Conservation (phyloP, 176 grass and related monocot species). For the maize (Zea mays) region DNA sequence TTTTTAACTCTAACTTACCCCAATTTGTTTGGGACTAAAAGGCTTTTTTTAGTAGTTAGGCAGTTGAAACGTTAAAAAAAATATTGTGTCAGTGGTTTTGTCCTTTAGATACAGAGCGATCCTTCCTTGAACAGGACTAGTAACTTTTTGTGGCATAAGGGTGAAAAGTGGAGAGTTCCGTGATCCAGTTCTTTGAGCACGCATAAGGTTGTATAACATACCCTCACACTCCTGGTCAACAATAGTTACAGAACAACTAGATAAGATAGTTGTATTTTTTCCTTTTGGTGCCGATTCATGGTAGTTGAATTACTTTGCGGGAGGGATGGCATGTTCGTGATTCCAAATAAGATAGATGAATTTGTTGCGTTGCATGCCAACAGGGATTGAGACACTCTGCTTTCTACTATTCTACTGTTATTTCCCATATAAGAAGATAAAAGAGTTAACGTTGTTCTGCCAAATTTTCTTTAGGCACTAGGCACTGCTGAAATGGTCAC, state of each 20-base stretch:
- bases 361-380: constrained; percentile 7
- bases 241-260: constrained; percentile 15
- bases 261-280: neutral
- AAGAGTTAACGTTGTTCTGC: constrained; percentile 32
- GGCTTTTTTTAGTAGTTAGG: neutral
- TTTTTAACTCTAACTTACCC: no score
- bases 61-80: constrained; percentile 5
- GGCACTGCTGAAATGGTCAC: constrained; percentile 95
- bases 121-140: neutral
- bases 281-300: neutral
- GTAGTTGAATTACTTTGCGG: constrained; percentile 13
- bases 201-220: neutral
- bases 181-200: neutral
- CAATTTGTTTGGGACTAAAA: no score
- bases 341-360: constrained; percentile 21
- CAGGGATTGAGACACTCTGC: neutral
- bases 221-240: constrained; percentile 1
- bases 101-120: neutral
- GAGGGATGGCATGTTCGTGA: neutral
- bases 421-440: constrained; percentile 22
- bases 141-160: neutral
- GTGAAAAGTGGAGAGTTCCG: neutral
- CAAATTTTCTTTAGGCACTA: constrained; percentile 66
- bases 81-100: neutral
- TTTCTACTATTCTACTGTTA: constrained; percentile 7